Conservation (phyloP, 306 rosid species). For the Betula pendula region DNA sequence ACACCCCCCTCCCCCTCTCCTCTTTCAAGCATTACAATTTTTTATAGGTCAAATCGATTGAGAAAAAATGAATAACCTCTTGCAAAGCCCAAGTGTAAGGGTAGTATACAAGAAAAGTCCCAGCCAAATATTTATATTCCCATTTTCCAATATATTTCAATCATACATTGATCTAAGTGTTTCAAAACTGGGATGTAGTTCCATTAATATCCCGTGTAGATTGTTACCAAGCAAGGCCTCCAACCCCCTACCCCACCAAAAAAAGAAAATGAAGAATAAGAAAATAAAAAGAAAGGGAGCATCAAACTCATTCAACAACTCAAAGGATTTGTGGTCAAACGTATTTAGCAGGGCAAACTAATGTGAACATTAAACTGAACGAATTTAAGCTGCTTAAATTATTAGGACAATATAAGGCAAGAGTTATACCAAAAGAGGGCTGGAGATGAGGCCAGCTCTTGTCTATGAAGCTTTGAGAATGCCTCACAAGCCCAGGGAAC, state of each 20-base stretch:
- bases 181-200: not conserved
- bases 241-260: not conserved
- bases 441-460: slow-evolving; percentile 63
- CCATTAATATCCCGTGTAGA: not conserved
- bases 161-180: not conserved
- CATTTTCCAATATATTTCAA: not conserved
- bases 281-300: not conserved
- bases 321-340: not conserved
- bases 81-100: not conserved
- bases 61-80: not conserved
- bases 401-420: slow-evolving; percentile 13
- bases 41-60: not conserved
- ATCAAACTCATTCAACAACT: not conserved
- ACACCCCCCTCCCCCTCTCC: too few relatives aligned
- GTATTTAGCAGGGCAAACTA: not conserved
- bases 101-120: not conserved
- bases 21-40: not conserved
- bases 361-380: not conserved
- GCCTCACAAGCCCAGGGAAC: slow-evolving; percentile 99
- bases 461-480: slow-evolving; percentile 80
- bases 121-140: not conserved
- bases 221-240: not conserved
- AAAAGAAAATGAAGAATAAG: not conserved
- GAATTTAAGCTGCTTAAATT: not conserved
- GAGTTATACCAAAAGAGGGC: slow-evolving; percentile 71